phyloP scores from a whole-genome alignment of 305 asterid genomes.

The Stenogyne calaminthoides region DNA sequence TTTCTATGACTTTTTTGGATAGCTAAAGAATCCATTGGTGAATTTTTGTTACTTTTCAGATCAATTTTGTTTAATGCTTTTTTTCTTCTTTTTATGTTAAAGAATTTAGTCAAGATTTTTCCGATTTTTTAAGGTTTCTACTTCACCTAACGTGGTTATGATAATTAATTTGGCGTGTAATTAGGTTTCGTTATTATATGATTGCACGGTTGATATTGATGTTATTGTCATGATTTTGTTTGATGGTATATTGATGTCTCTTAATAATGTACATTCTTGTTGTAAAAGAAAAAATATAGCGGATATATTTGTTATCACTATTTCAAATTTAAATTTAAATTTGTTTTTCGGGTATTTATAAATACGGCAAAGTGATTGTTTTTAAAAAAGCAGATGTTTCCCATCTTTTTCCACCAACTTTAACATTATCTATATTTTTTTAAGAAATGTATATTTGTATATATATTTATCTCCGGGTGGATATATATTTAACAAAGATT shows the following conservation, averaged over 20 bases:
- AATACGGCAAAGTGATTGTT: too few relatives aligned
- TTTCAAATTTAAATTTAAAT: background rate
- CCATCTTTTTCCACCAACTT: too few relatives aligned
- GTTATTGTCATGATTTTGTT: background rate
- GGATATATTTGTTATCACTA: background rate
- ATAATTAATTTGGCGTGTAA: background rate
- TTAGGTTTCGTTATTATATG: background rate
- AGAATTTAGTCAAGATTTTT: background rate
- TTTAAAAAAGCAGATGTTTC: too few relatives aligned
- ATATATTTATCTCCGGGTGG: too few relatives aligned
- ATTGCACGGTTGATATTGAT: background rate
- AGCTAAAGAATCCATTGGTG: slow-evolving; percentile 25
- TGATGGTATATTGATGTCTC: background rate
- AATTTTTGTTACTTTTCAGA: background rate
- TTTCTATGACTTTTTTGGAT: slow-evolving; percentile 4
- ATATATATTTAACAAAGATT: too few relatives aligned
- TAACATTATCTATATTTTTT: too few relatives aligned
- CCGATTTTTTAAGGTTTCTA: background rate
- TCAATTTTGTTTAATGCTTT: background rate
- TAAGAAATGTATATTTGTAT: too few relatives aligned
- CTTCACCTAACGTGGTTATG: background rate
- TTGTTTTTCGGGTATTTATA: too few relatives aligned
- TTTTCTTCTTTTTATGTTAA: background rate
- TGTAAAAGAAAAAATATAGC: background rate
- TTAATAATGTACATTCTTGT: background rate